phyloP scores from a whole-genome alignment of 225 moss, liverwort and hornwort species.

The Asterella californica region DNA sequence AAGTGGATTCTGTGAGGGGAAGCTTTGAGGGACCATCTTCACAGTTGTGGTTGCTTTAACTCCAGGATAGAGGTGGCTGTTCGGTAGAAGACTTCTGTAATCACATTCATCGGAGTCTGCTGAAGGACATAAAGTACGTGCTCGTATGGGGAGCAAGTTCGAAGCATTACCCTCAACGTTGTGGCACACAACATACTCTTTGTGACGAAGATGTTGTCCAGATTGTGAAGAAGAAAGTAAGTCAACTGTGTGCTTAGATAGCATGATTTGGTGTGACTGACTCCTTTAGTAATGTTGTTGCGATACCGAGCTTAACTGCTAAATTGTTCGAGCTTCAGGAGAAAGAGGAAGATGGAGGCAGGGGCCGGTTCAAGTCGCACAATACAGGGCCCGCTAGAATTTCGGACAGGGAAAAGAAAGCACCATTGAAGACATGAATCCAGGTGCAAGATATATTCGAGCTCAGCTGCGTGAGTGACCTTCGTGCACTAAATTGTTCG shows the following conservation, averaged over 20 bases:
- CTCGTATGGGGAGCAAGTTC: slow-evolving; percentile 96
- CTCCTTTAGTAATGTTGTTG: background rate
- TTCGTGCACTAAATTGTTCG: too few species aligned
- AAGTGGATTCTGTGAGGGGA: background rate
- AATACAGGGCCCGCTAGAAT: slow-evolving; percentile 88
- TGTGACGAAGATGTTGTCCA: slow-evolving; percentile 98
- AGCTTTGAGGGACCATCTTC: background rate
- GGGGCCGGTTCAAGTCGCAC: slow-evolving; percentile 98
- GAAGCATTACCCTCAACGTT: slow-evolving; percentile 97
- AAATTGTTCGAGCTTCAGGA: slow-evolving; percentile 53
- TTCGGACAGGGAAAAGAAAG: slow-evolving; percentile 98
- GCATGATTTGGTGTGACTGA: background rate
- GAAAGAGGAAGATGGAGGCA: slow-evolving; percentile 97
- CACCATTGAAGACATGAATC: slow-evolving; percentile 64
- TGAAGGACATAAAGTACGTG: slow-evolving; percentile 95
- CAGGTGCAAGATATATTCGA: background rate
- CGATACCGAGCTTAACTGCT: background rate
- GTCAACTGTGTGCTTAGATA: background rate
- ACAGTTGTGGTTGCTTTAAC: background rate
- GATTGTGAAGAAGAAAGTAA: slow-evolving; percentile 98
- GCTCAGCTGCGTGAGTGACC: too few species aligned
- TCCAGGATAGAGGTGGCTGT: slow-evolving; percentile 99
- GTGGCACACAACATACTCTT: slow-evolving; percentile 87
- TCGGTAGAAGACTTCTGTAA: slow-evolving; percentile 99
- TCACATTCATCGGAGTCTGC: slow-evolving; percentile 90